Percentiles rank a stretch among this genome's conserved stretches.
Evolutionary conservation across 345 rosid species (phyloP).

Genomic region (Odontarrhena argentea): DNA sequence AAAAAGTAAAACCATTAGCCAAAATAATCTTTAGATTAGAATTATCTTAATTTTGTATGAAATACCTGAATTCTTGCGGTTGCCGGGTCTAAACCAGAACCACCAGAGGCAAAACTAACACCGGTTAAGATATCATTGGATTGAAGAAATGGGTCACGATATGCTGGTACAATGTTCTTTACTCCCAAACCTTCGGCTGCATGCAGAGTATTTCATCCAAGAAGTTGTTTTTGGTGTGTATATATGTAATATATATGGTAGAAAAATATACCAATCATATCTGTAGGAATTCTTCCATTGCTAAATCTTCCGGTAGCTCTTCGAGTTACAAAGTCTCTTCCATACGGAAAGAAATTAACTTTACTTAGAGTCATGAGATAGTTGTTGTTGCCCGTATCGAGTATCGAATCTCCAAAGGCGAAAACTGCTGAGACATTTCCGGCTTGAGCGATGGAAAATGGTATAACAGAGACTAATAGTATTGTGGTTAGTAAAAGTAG

Average conservation of each 20-base stretch:
- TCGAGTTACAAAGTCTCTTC: conserved; percentile 38
- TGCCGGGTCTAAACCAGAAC: conserved; percentile 41
- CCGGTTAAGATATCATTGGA: conserved; percentile 39
- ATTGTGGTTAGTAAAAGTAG: conserved; percentile 5
- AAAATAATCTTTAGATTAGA: not conserved
- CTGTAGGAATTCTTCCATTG: conserved; percentile 44
- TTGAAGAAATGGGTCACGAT: conserved; percentile 32
- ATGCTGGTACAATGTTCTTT: conserved; percentile 37
- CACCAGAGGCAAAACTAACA: conserved; percentile 44
- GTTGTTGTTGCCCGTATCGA: conserved; percentile 49
- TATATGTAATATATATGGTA: too few relatives aligned
- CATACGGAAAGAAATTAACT: conserved; percentile 45
- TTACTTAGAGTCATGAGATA: conserved; percentile 22
- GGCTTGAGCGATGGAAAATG: conserved; percentile 12
- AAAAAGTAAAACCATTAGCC: not conserved
- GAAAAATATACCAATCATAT: conserved; percentile 41
- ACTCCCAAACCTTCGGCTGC: conserved; percentile 42
- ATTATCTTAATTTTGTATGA: not conserved
- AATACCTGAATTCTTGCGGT: conserved; percentile 35
- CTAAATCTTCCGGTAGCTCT: conserved; percentile 45
- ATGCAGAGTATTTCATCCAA: conserved; percentile 2
- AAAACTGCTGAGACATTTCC: conserved; percentile 38
- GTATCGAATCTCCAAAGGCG: conserved; percentile 50
- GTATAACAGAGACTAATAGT: conserved; percentile 6
- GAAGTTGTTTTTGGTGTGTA: not conserved